Evolutionary conservation across 768 basidiomycete species (phyloP).

Genomic region (Candolleomyces eurysporus): DNA sequence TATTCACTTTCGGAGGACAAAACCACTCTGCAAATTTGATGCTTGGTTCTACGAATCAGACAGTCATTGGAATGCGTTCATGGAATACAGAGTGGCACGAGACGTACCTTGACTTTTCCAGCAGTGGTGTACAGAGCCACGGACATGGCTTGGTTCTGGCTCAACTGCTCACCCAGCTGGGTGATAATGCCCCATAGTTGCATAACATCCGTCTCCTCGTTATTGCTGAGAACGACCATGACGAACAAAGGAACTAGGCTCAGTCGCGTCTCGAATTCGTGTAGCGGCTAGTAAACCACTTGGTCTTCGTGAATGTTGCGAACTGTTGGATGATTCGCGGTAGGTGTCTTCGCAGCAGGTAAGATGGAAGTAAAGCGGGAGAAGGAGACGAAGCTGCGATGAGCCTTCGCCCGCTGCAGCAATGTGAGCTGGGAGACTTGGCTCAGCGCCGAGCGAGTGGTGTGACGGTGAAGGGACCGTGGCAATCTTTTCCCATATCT

Average conservation of each 20-base stretch:
- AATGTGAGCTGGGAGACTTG: slow-evolving; percentile 45
- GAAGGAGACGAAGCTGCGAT: slow-evolving; percentile 50
- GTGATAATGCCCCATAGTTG: slow-evolving; percentile 67
- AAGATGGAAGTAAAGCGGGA: slow-evolving; percentile 46
- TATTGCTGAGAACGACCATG: slow-evolving; percentile 56
- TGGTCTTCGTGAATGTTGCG: no score
- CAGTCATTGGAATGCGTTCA: neutral
- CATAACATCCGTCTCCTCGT: slow-evolving; percentile 55
- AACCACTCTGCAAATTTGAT: slow-evolving; percentile 86
- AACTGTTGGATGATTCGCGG: no score
- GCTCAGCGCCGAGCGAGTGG: slow-evolving; percentile 33
- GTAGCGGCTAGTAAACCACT: no score
- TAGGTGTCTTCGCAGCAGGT: no score
- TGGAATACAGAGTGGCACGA: neutral
- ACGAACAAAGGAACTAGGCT: neutral
- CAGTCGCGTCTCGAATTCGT: neutral
- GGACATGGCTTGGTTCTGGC: slow-evolving; percentile 71
- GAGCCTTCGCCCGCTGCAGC: neutral
- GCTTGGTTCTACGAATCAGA: slow-evolving; percentile 65
- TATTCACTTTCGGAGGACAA: slow-evolving; percentile 77
- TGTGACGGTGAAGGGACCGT: neutral
- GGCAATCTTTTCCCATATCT: neutral
- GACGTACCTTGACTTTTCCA: slow-evolving; percentile 73
- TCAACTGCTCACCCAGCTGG: slow-evolving; percentile 83
- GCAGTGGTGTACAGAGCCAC: slow-evolving; percentile 71